Evolutionary conservation across 176 grass and related monocot genomes (phyloP), one percentile per base, ranked within the genome.

Genomic region (Calamus simplicifolius): DNA sequence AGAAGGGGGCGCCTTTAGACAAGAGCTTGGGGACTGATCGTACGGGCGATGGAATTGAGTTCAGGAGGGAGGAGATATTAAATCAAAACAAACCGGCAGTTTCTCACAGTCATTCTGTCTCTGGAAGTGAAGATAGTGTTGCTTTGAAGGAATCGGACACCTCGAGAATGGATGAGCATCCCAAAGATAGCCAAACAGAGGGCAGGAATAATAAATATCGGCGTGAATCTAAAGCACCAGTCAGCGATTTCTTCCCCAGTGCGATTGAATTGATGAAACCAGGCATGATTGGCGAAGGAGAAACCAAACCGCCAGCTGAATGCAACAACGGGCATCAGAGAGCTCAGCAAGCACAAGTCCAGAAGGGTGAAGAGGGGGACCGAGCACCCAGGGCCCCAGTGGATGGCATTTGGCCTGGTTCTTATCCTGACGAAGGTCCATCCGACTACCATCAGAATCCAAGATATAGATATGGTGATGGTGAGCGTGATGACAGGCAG

Each of bases 121-220:
- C 67, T 50, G 43, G 5, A 54, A 15, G 35, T 58, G 75, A 76
- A 58, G 68, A 75, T 58, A 82, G 25, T 57, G 56, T 5, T 55
- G 54, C 48, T 29, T 62, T 35, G 55, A 73, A 60, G 69, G 71
- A 71, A 14, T 51, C 67, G 29, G 73, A 56, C 66, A 63, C 62
- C 55, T 78, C 81, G 23, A 82, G 64, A 48, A 29, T 31, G 5
- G 65, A 77, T 35, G 5, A 48, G 65, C 57, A 48, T 62, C 4
- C 51, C 5, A 75, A 70, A 70, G 69, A 80, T 52, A 71, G 73
- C 52, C 61, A 29, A 29, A 69, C 25, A 14, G 73, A 83, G 16
- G 52, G 59, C 49, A 73, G 62, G 58, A 70, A 73, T 48, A 51
- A 52, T 13, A 95, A 90, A 75, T 85, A 86, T 69, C 76, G 77